Conservation (phyloP, 805 yeast genomes). For the Tanozyma kutaoensis region DNA sequence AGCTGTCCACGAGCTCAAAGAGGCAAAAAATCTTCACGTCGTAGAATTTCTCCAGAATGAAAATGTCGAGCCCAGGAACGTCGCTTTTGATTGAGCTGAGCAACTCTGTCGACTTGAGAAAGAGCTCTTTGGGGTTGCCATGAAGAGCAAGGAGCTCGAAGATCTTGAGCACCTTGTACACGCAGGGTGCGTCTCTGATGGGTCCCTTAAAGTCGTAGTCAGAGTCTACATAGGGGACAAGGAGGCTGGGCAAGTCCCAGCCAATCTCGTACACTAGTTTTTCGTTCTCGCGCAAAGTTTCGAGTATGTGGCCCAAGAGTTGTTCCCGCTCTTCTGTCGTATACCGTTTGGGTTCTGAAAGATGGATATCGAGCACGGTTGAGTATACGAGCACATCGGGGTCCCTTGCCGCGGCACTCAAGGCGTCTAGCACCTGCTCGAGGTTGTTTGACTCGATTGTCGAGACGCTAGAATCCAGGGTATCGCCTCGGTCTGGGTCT, state of each 20-base stretch:
- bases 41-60: conserved; percentile 17
- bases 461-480: too few species aligned
- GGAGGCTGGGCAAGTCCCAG: conserved; percentile 78
- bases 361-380: conserved; percentile 54
- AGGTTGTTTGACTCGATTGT: too few species aligned
- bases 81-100: conserved; percentile 29
- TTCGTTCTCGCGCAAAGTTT: conserved; percentile 29
- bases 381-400: too few species aligned
- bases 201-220: conserved; percentile 11
- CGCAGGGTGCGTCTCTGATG: conserved; percentile 26
- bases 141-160: conserved; percentile 51
- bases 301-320: conserved; percentile 33
- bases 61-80: too few species aligned
- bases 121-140: conserved; percentile 75
- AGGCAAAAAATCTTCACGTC: conserved; percentile 52
- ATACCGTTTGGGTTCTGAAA: conserved; percentile 33
- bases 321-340: conserved; percentile 33
- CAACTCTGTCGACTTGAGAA: conserved; percentile 59
- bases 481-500: too few species aligned
- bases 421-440: too few species aligned
- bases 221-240: conserved; percentile 41
- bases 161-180: conserved; percentile 26
- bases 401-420: too few species aligned
- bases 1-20: conserved; percentile 48
- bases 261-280: conserved; percentile 57